Percentiles rank a stretch among this genome's conserved stretches.
These are phyloP conservation scores for Verticillium nonalfalfae DNA, from an alignment of 2,329 filamentous ascomycete genomes.

Conservation along the genomic window DNA sequence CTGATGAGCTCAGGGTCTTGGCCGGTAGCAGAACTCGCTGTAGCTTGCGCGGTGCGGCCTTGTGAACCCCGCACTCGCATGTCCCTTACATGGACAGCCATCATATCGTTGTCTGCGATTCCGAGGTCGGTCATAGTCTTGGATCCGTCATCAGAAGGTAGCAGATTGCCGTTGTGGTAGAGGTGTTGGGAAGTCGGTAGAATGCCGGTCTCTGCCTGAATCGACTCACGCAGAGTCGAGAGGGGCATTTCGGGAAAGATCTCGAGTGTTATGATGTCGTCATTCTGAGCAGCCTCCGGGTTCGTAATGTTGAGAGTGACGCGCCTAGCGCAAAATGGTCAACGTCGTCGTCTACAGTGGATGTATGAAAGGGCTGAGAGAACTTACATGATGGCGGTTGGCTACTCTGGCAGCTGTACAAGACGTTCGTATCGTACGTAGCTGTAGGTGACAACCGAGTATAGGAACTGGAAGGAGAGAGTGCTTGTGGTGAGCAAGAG, in stretches of 20 bases:
- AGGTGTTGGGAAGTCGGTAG: conserved; percentile 71
- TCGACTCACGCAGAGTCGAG: conserved; percentile 77
- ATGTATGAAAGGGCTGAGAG: background rate
- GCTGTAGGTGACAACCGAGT: background rate
- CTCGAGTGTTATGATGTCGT: conserved; percentile 75
- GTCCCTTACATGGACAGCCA: conserved; percentile 74
- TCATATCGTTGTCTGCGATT: conserved; percentile 85
- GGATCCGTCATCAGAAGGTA: conserved; percentile 57
- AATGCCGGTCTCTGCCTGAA: conserved; percentile 77
- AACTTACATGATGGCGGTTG: background rate
- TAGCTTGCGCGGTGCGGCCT: conserved; percentile 23
- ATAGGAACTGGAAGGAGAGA: background rate
- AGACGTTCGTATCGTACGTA: too few species aligned
- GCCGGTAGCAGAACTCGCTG: conserved; percentile 22
- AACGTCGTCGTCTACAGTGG: background rate
- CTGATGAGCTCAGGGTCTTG: conserved; percentile 77
- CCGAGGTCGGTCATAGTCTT: conserved; percentile 78
- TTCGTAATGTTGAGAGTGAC: conserved; percentile 82
- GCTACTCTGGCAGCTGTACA: background rate
- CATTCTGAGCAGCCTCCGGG: conserved; percentile 57
- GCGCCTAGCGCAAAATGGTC: conserved; percentile 52
- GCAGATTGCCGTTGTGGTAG: conserved; percentile 81
- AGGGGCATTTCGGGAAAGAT: conserved; percentile 78
- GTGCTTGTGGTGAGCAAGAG: background rate
- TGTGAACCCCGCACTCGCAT: conserved; percentile 38